Evolutionary conservation across 2,329 filamentous ascomycete genomes (phyloP).

Genomic region (Teratosphaeria viscida): DNA sequence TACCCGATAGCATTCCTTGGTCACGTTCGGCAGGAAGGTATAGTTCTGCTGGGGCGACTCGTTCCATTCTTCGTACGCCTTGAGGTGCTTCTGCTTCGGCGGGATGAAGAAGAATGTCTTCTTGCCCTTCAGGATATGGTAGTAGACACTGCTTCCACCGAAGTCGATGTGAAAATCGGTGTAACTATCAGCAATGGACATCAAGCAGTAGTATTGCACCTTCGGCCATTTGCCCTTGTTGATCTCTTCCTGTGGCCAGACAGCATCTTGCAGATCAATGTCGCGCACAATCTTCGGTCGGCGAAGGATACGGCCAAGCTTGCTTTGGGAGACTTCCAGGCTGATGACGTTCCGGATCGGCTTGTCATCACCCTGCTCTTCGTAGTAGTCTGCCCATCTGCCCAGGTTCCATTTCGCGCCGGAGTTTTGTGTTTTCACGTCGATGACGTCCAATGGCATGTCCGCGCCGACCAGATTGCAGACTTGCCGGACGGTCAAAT

Average conservation of each 20-base stretch:
- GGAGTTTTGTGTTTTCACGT: conserved; percentile 59
- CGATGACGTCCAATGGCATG: conserved; percentile 55
- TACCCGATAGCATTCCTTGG: conserved; percentile 56
- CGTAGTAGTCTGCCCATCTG: conserved; percentile 59
- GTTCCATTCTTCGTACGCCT: conserved; percentile 63
- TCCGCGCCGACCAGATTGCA: conserved; percentile 54
- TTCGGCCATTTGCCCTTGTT: conserved; percentile 49
- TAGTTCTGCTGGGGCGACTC: conserved; percentile 55
- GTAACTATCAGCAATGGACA: conserved; percentile 62
- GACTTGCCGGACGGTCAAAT: conserved; percentile 52
- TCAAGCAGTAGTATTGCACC: conserved; percentile 59
- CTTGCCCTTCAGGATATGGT: conserved; percentile 57
- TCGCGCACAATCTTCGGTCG: conserved; percentile 56
- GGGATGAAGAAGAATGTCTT: conserved; percentile 65
- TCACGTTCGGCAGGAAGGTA: conserved; percentile 54
- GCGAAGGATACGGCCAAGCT: conserved; percentile 50
- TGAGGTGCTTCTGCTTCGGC: conserved; percentile 56
- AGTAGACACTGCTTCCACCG: conserved; percentile 60
- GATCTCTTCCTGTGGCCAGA: conserved; percentile 44
- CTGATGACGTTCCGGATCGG: conserved; percentile 60
- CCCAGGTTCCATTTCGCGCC: conserved; percentile 55
- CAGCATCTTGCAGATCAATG: conserved; percentile 46
- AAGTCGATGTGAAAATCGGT: conserved; percentile 66
- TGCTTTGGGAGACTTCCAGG: conserved; percentile 55
- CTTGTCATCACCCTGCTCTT: conserved; percentile 50